Conservation (phyloP, 2,329 filamentous ascomycete genomes). For the Sarocladium brachiariae region DNA sequence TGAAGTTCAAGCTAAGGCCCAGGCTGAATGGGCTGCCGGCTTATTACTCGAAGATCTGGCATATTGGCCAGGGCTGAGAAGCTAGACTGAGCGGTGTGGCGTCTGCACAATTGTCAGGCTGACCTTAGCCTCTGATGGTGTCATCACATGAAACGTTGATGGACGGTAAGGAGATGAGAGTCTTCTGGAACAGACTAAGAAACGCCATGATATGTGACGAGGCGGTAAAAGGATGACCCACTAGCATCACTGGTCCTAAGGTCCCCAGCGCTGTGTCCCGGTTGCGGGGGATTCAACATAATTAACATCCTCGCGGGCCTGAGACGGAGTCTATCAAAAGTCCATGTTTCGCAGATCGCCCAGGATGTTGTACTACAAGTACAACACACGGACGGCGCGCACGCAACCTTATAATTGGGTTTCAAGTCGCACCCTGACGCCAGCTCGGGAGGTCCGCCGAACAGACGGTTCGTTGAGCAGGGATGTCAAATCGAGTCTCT, state of each 20-base stretch:
- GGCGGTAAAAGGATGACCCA: background rate
- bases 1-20: background rate
- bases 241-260: background rate
- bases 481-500: background rate
- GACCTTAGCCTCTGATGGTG: background rate
- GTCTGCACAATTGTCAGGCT: background rate
- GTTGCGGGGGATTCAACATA: background rate
- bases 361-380: too few relatives aligned
- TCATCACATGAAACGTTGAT: slow-evolving; percentile 2
- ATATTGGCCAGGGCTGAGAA: background rate
- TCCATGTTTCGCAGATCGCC: too few relatives aligned
- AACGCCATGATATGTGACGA: background rate
- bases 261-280: background rate
- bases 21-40: background rate
- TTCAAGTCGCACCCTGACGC: background rate
- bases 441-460: background rate
- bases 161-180: background rate
- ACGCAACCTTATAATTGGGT: too few relatives aligned
- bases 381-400: too few relatives aligned
- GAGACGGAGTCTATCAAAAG: too few relatives aligned
- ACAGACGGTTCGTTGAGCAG: background rate
- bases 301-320: background rate
- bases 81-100: background rate
- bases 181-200: slow-evolving; percentile 4
- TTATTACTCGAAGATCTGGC: background rate